These are phyloP conservation scores for Tulasnella calospora DNA, from an alignment of 768 basidiomycete species.

Conservation along the genomic window DNA sequence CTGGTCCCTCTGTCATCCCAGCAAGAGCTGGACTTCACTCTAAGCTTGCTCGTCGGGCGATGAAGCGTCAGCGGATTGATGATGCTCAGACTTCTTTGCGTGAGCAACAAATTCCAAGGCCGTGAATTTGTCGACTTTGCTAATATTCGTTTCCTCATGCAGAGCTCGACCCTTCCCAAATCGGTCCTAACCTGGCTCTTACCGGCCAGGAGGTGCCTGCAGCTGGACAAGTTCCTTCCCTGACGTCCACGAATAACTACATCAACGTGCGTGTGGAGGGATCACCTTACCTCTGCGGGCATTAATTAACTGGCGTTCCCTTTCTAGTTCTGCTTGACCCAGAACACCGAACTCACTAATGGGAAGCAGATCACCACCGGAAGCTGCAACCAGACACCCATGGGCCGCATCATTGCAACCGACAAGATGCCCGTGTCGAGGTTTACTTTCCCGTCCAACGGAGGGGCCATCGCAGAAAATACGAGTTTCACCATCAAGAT, in stretches of 20 bases:
- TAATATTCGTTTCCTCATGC: neutral
- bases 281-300: constrained; percentile 30
- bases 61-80: neutral
- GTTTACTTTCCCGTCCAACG: constrained; percentile 35
- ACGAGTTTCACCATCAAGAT: constrained; percentile 50
- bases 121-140: neutral
- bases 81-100: constrained; percentile 12
- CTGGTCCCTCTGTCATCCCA: neutral
- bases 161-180: constrained; percentile 27
- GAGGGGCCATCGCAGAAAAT: constrained; percentile 45
- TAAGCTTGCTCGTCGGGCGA: neutral
- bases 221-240: constrained; percentile 49
- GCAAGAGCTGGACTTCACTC: constrained; percentile 3
- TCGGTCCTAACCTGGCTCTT: constrained; percentile 49
- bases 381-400: constrained; percentile 57
- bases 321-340: constrained; percentile 6
- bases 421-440: constrained; percentile 42
- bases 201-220: constrained; percentile 45
- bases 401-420: constrained; percentile 50
- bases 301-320: neutral
- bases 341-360: constrained; percentile 44
- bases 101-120: neutral
- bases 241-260: constrained; percentile 60
- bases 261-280: constrained; percentile 51
- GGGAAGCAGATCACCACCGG: constrained; percentile 49